These are phyloP conservation scores for Debaryomyces subglobosus DNA, from an alignment of 1,139 yeast species.

Conservation along the genomic window DNA sequence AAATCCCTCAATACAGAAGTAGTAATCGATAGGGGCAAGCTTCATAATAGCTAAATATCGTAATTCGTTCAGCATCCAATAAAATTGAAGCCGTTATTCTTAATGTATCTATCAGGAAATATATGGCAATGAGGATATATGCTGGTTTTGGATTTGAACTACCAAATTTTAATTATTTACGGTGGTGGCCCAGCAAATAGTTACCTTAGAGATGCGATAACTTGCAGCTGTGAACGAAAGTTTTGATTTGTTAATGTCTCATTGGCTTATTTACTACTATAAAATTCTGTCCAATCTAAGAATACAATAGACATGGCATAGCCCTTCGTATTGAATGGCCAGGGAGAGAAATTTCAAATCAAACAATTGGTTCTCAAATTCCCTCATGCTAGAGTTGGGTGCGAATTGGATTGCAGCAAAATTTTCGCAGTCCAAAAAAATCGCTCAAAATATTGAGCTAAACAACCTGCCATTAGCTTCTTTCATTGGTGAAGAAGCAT, in stretches of 20 bases:
- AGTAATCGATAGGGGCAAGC: background rate
- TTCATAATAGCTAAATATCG: background rate
- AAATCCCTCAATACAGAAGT: background rate
- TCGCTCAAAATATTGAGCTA: background rate
- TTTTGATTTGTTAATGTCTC: background rate
- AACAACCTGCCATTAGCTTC: background rate
- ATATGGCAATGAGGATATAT: background rate
- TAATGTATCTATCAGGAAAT: background rate
- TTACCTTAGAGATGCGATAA: background rate
- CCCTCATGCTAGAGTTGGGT: background rate
- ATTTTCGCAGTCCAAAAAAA: background rate
- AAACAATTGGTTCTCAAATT: background rate
- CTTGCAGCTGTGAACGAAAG: background rate
- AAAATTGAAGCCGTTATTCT: background rate
- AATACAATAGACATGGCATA: background rate
- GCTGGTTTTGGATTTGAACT: background rate
- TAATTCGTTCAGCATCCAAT: background rate
- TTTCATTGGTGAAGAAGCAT: background rate
- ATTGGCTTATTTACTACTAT: background rate
- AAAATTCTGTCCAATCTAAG: background rate
- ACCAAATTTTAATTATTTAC: background rate
- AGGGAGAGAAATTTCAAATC: background rate
- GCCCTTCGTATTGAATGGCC: background rate
- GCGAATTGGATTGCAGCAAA: slow-evolving; percentile 1
- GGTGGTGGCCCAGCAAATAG: background rate